Conservation (phyloP, 345 rosid genomes). For the Arabidopsis arenosa region DNA sequence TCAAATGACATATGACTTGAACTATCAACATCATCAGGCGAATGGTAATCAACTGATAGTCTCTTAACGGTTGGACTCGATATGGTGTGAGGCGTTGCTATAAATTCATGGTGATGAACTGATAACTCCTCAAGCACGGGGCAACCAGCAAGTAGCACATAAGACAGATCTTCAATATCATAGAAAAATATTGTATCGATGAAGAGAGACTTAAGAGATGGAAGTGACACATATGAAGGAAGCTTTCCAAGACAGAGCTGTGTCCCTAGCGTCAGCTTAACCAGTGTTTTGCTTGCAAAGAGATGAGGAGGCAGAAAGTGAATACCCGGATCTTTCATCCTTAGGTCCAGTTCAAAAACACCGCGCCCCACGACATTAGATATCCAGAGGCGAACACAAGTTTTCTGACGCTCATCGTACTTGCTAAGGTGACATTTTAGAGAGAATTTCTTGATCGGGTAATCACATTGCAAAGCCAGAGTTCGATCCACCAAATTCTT, state of each 20-base stretch:
- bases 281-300: conserved; percentile 9
- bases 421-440: neutral
- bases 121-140: conserved; percentile 19
- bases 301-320: neutral
- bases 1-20: neutral
- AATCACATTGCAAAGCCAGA: conserved; percentile 16
- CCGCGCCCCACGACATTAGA: neutral
- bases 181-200: neutral
- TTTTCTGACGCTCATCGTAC: neutral
- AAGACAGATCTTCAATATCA: neutral
- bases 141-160: conserved; percentile 30
- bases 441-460: conserved; percentile 7
- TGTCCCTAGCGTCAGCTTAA: conserved; percentile 26
- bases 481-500: conserved; percentile 12
- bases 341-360: neutral
- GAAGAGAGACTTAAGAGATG: conserved; percentile 29
- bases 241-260: neutral
- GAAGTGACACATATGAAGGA: conserved; percentile 9
- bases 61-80: conserved; percentile 12
- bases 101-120: neutral
- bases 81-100: neutral
- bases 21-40: too few relatives aligned
- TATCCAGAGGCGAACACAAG: neutral
- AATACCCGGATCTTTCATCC: neutral
- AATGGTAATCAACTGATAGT: neutral